phyloP scores from a whole-genome alignment of 208 protist genomes.

The Crithidia expoeki region DNA sequence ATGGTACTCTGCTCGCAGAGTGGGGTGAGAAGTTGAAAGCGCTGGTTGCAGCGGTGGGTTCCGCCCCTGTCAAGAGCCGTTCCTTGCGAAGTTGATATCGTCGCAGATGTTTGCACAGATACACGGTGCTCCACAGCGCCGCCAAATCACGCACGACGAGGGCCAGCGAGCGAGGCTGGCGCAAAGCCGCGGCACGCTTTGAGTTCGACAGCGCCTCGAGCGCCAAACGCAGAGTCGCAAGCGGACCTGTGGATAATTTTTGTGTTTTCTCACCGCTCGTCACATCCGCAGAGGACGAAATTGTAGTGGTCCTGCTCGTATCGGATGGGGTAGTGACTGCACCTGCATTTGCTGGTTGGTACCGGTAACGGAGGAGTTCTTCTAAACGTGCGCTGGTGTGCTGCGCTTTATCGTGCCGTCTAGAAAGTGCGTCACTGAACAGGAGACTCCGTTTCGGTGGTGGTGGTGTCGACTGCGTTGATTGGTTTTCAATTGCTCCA shows the following conservation, averaged over 20 bases:
- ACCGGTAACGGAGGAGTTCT: slow-evolving; percentile 19
- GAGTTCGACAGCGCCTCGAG: slow-evolving; percentile 23
- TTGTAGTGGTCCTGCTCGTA: too few relatives aligned
- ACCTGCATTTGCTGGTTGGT: neutral
- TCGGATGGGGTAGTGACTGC: neutral
- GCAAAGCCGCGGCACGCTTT: slow-evolving; percentile 16
- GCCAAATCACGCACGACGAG: slow-evolving; percentile 22
- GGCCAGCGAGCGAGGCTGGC: slow-evolving; percentile 22
- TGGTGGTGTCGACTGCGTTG: neutral
- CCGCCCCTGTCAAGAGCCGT: slow-evolving; percentile 12
- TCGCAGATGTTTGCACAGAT: slow-evolving; percentile 30
- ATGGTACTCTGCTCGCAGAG: too few relatives aligned
- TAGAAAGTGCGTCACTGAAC: neutral
- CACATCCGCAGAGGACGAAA: too few relatives aligned
- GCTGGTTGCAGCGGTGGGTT: neutral
- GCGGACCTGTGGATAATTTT: slow-evolving; percentile 5
- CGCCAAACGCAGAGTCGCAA: slow-evolving; percentile 24
- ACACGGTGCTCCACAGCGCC: slow-evolving; percentile 30
- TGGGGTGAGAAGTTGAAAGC: neutral
- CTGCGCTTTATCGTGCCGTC: neutral
- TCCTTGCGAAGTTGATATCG: slow-evolving; percentile 25
- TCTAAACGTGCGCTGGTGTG: slow-evolving; percentile 19
- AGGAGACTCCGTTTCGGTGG: neutral
- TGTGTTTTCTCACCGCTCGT: neutral
- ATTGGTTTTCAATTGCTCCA: too few relatives aligned